Evolutionary conservation across 2,329 filamentous ascomycete genomes (phyloP).

Genomic region (Penicillium glabrum): DNA sequence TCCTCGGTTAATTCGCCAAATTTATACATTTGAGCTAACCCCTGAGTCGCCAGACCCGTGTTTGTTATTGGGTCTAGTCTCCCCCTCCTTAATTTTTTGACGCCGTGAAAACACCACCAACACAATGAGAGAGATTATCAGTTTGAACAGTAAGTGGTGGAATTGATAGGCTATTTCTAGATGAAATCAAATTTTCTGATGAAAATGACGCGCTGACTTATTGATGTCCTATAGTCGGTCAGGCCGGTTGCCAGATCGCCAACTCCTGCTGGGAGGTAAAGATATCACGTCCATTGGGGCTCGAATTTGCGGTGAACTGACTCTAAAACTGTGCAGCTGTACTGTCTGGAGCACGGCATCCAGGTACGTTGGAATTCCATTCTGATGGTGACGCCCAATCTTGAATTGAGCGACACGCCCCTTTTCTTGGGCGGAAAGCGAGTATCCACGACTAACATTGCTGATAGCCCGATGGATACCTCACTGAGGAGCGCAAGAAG

Average conservation of each 20-base stretch:
- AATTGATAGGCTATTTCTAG: slow-evolving; percentile 11
- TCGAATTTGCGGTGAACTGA: slow-evolving; percentile 28
- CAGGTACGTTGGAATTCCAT: slow-evolving; percentile 65
- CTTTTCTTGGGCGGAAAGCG: slow-evolving; percentile 18
- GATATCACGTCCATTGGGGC: slow-evolving; percentile 29
- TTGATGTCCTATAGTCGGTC: slow-evolving; percentile 70
- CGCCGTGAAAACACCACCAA: slow-evolving; percentile 27
- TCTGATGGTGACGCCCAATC: slow-evolving; percentile 17
- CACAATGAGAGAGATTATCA: slow-evolving; percentile 99
- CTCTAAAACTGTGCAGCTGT: slow-evolving; percentile 66
- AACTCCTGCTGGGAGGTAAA: slow-evolving; percentile 99
- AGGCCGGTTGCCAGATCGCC: slow-evolving; percentile 99
- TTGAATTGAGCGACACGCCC: slow-evolving; percentile 15
- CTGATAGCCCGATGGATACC: slow-evolving; percentile 88
- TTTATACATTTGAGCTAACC: slow-evolving; percentile 16
- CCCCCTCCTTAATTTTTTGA: slow-evolving; percentile 27
- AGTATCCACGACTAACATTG: slow-evolving; percentile 26
- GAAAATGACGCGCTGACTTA: slow-evolving; percentile 35
- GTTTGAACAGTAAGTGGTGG: slow-evolving; percentile 82
- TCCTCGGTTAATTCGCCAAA: slow-evolving; percentile 2
- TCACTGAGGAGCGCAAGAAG: slow-evolving; percentile 96
- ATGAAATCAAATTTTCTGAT: slow-evolving; percentile 19
- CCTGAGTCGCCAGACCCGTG: slow-evolving; percentile 25
- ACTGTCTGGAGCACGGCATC: slow-evolving; percentile 99
- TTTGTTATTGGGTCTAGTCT: slow-evolving; percentile 30